phyloP scores from a whole-genome alignment of 2,329 filamentous ascomycete species.

The Pseudogymnoascus sp. region DNA sequence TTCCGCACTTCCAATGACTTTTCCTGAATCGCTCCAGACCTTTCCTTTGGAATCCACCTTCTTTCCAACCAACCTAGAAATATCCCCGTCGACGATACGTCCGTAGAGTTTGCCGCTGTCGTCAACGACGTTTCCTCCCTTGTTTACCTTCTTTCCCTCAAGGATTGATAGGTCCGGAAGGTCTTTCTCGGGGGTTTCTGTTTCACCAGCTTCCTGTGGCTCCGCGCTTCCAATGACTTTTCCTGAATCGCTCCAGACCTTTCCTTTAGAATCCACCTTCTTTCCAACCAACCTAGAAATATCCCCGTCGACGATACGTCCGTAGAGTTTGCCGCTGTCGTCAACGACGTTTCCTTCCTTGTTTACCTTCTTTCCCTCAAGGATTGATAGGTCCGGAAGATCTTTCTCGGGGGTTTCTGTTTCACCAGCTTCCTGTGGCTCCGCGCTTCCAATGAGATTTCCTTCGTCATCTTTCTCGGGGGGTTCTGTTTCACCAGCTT shows the following conservation, averaged over 20 bases:
- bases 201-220: conserved; percentile 24
- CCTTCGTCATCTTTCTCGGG: conserved; percentile 47
- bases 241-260: conserved; percentile 63
- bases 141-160: conserved; percentile 48
- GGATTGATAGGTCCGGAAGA: conserved; percentile 36
- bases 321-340: conserved; percentile 45
- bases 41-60: conserved; percentile 57
- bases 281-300: conserved; percentile 54
- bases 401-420: conserved; percentile 18
- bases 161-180: conserved; percentile 39
- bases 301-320: conserved; percentile 55
- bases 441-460: conserved; percentile 35
- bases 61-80: conserved; percentile 54
- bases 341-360: conserved; percentile 50
- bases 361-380: conserved; percentile 49
- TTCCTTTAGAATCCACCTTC: conserved; percentile 55
- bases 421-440: conserved; percentile 24
- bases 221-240: conserved; percentile 60
- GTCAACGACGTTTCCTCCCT: conserved; percentile 48
- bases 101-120: conserved; percentile 47
- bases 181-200: conserved; percentile 18
- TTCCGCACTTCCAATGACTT: conserved; percentile 59
- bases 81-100: conserved; percentile 53
- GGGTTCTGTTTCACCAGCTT: too few relatives aligned
- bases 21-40: conserved; percentile 62